Conservation (phyloP, 2,329 filamentous ascomycete genomes). For the Escovopsis weberi region DNA sequence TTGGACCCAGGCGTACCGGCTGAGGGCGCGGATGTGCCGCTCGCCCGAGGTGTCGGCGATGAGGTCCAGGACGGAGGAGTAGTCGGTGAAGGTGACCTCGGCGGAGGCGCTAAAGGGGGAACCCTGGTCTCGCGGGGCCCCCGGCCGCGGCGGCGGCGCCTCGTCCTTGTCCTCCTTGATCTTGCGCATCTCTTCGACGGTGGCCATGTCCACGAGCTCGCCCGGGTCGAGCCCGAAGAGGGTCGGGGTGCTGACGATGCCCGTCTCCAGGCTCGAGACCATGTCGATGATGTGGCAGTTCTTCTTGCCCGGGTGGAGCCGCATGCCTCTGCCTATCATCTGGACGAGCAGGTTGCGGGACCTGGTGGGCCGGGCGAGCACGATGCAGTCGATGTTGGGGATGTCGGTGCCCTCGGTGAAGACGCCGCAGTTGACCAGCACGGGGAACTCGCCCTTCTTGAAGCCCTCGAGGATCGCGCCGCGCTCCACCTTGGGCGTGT, state of each 20-base stretch:
- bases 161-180: slow-evolving; percentile 34
- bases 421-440: slow-evolving; percentile 87
- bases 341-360: slow-evolving; percentile 90
- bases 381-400: slow-evolving; percentile 86
- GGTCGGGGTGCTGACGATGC: slow-evolving; percentile 81
- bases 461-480: slow-evolving; percentile 62
- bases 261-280: slow-evolving; percentile 71
- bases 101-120: slow-evolving; percentile 11
- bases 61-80: slow-evolving; percentile 81
- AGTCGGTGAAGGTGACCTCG: slow-evolving; percentile 71
- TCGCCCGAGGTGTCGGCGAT: slow-evolving; percentile 71
- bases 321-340: slow-evolving; percentile 94
- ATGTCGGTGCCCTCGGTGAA: slow-evolving; percentile 98
- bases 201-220: slow-evolving; percentile 56
- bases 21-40: slow-evolving; percentile 61
- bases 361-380: slow-evolving; percentile 75
- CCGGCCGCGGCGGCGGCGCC: slow-evolving; percentile 22
- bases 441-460: slow-evolving; percentile 60
- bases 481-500: slow-evolving; percentile 57
- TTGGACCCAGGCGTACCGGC: slow-evolving; percentile 69
- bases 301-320: slow-evolving; percentile 63
- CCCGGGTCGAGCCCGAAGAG: slow-evolving; percentile 82
- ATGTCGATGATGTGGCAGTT: slow-evolving; percentile 95
- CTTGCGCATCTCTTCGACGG: slow-evolving; percentile 44
- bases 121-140: slow-evolving; percentile 3